Conservation (phyloP, 2,329 filamentous ascomycete species). For the Fusarium xylarioides region DNA sequence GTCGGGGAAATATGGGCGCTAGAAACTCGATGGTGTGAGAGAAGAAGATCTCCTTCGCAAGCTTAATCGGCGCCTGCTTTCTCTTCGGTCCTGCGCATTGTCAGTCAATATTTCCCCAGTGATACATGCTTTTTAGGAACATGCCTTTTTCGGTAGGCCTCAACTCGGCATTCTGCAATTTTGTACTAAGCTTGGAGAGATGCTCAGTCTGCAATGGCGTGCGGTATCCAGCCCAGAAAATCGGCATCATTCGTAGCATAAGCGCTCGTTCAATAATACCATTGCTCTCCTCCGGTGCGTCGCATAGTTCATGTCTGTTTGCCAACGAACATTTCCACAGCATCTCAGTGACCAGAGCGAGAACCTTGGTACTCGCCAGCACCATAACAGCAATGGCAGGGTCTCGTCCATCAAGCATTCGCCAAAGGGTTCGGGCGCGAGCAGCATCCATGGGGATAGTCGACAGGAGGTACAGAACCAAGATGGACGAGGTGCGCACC, state of each 20-base stretch:
- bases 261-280: background rate
- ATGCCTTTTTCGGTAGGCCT: background rate
- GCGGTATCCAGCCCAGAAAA: background rate
- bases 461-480: background rate
- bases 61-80: background rate
- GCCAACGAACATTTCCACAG: background rate
- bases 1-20: background rate
- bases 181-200: background rate
- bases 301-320: background rate
- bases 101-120: rapidly evolving
- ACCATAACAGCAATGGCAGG: background rate
- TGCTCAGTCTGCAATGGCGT: background rate
- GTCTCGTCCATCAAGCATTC: background rate
- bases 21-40: background rate
- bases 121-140: rapidly evolving
- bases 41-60: background rate
- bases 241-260: background rate
- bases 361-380: background rate
- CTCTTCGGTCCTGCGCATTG: background rate
- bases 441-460: background rate
- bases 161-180: background rate
- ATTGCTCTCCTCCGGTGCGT: background rate
- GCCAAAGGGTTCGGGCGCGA: background rate
- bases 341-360: background rate
- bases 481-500: background rate